Conservation (phyloP, 176 grass and related monocot species). For the Oryza coarctata region DNA sequence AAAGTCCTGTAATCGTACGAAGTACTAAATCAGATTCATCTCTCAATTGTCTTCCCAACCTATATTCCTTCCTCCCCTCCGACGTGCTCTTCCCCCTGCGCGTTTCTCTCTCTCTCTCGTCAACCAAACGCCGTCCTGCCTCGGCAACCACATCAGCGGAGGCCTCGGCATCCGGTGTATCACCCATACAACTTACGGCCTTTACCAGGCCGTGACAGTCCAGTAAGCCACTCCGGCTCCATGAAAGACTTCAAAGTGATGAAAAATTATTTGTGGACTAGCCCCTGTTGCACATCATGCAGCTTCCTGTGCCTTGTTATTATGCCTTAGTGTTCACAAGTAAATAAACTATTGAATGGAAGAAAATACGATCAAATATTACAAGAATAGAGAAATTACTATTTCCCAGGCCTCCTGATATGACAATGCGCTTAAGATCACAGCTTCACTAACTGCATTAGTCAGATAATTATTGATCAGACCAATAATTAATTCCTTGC, state of each 20-base stretch:
- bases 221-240: slow-evolving; percentile 9
- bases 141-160: too few species aligned
- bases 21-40: too few species aligned
- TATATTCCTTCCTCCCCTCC: too few species aligned
- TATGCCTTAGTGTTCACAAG: neutral
- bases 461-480: slow-evolving; percentile 29
- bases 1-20: too few species aligned
- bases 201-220: too few species aligned
- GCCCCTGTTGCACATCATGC: neutral
- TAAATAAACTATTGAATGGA: neutral
- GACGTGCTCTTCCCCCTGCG: too few species aligned
- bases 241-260: slow-evolving; percentile 7
- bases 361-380: neutral
- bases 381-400: slow-evolving; percentile 57
- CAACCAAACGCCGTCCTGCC: too few species aligned
- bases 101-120: too few species aligned
- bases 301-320: neutral
- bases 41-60: too few species aligned
- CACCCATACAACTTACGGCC: too few species aligned
- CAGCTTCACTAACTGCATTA: slow-evolving; percentile 94
- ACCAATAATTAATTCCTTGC: slow-evolving; percentile 3
- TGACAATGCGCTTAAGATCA: slow-evolving; percentile 88
- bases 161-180: too few species aligned
- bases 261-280: neutral
- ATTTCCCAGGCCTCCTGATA: slow-evolving; percentile 99